Percentiles rank a stretch among this genome's conserved stretches.
These are phyloP conservation scores for Monosporascus sp. DNA, from an alignment of 2,329 filamentous ascomycete species.

Conservation along the genomic window DNA sequence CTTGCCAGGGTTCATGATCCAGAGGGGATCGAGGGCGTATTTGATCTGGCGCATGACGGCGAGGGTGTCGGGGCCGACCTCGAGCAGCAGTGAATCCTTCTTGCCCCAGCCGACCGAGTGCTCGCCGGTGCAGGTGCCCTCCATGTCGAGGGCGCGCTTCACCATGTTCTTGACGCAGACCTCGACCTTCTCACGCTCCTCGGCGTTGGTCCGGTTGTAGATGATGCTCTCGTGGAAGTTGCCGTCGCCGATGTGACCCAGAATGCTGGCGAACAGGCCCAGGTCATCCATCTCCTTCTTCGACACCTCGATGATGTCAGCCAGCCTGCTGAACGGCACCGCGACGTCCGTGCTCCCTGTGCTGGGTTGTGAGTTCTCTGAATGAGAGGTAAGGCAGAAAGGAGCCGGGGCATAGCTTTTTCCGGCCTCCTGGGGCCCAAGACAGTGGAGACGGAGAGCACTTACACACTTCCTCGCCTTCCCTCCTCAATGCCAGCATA, in stretches of 20 bases:
- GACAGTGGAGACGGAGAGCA: slow-evolving; percentile 40
- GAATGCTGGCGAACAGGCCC: slow-evolving; percentile 78
- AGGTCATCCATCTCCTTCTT: slow-evolving; percentile 86
- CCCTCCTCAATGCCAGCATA: slow-evolving; percentile 65
- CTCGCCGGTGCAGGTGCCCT: slow-evolving; percentile 86
- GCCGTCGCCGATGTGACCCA: slow-evolving; percentile 88
- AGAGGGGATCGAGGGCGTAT: slow-evolving; percentile 72
- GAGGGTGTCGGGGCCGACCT: slow-evolving; percentile 75
- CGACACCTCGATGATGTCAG: slow-evolving; percentile 73
- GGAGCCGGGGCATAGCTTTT: no score
- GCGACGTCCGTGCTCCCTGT: slow-evolving; percentile 76
- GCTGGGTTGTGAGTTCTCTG: neutral
- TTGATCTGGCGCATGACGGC: slow-evolving; percentile 83
- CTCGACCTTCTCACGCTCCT: slow-evolving; percentile 70
- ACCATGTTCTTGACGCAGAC: slow-evolving; percentile 86
- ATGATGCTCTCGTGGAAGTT: slow-evolving; percentile 95
- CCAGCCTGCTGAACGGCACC: slow-evolving; percentile 69
- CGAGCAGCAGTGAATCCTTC: slow-evolving; percentile 71
- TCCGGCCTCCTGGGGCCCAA: no score
- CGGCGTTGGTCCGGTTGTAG: slow-evolving; percentile 66
- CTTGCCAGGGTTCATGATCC: slow-evolving; percentile 90
- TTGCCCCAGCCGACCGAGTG: slow-evolving; percentile 84
- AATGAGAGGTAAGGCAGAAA: neutral
- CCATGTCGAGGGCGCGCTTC: slow-evolving; percentile 84
- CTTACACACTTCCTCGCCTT: slow-evolving; percentile 64